phyloP scores from a whole-genome alignment of 1,284 basidiomycete genomes.

The Apiotrichum domesticum region DNA sequence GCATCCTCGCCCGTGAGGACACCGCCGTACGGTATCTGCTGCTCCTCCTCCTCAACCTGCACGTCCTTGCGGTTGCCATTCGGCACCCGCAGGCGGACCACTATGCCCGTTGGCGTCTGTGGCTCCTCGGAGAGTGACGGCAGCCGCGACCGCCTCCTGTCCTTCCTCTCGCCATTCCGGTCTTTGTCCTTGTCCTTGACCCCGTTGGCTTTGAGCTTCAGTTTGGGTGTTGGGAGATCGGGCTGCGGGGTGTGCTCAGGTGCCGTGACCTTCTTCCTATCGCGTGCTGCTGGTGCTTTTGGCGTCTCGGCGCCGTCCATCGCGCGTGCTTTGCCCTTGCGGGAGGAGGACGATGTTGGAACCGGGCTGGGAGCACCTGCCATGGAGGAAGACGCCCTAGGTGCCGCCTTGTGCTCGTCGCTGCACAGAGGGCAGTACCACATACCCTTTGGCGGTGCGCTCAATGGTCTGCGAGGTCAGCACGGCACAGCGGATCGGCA shows the following conservation, averaged over 20 bases:
- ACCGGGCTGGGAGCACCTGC: neutral
- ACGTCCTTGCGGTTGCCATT: constrained; percentile 24
- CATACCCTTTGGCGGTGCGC: constrained; percentile 63
- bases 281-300: neutral
- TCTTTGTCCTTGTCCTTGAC: constrained; percentile 11
- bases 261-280: constrained; percentile 3
- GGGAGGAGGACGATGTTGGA: neutral
- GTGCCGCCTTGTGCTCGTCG: constrained; percentile 4
- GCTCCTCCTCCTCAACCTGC: constrained; percentile 38
- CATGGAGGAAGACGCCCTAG: constrained; percentile 14
- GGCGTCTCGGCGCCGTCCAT: constrained; percentile 2
- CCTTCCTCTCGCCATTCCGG: neutral
- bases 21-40: constrained; percentile 65
- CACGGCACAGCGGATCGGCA: constrained; percentile 9
- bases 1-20: constrained; percentile 65
- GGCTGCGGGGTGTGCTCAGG: neutral
- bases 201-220: constrained; percentile 8
- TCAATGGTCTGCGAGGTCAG: constrained; percentile 50
- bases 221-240: constrained; percentile 1
- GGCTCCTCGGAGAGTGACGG: neutral
- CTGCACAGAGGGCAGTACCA: constrained; percentile 29
- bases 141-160: neutral
- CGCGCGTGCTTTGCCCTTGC: constrained; percentile 15
- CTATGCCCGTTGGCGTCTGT: constrained; percentile 2
- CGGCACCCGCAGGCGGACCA: constrained; percentile 30